Conservation (phyloP, 495 filamentous ascomycete genomes). For the Aspergillus homomorphus region DNA sequence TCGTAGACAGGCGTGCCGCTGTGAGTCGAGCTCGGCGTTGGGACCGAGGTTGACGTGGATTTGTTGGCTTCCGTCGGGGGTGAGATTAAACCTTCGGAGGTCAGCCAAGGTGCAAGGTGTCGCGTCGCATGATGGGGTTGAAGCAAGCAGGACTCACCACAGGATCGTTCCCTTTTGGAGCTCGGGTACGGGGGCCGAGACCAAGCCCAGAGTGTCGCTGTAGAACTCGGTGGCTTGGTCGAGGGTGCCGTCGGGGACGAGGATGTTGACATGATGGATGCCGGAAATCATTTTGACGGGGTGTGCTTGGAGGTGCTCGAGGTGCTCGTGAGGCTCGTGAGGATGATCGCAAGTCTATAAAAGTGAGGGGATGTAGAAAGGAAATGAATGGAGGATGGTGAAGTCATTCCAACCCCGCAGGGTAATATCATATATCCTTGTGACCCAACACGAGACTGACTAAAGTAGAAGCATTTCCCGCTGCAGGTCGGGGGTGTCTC, state of each 20-base stretch:
- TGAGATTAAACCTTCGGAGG: conserved; percentile 52
- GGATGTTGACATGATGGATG: conserved; percentile 59
- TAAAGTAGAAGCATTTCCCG: neutral
- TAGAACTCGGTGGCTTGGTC: conserved; percentile 55
- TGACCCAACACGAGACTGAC: neutral
- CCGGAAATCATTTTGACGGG: conserved; percentile 52
- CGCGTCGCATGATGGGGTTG: neutral
- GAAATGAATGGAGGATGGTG: neutral
- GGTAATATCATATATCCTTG: neutral
- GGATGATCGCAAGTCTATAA: neutral
- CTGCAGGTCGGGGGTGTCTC: neutral
- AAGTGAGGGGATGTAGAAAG: neutral
- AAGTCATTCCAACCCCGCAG: neutral
- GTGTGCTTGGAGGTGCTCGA: neutral
- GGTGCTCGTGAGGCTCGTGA: neutral
- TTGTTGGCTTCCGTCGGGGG: conserved; percentile 51
- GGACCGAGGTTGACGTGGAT: conserved; percentile 54
- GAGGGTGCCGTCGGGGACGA: conserved; percentile 53
- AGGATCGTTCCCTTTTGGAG: conserved; percentile 47
- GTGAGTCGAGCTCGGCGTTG: conserved; percentile 39
- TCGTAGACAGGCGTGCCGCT: conserved; percentile 58
- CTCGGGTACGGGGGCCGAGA: conserved; percentile 46
- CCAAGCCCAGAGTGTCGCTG: conserved; percentile 50
- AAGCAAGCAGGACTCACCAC: conserved; percentile 36
- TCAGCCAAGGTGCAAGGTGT: neutral